Percentiles rank a stretch among this genome's conserved stretches.
Conservation (phyloP, 208 protist species). For the Histomonas meleagridis region DNA sequence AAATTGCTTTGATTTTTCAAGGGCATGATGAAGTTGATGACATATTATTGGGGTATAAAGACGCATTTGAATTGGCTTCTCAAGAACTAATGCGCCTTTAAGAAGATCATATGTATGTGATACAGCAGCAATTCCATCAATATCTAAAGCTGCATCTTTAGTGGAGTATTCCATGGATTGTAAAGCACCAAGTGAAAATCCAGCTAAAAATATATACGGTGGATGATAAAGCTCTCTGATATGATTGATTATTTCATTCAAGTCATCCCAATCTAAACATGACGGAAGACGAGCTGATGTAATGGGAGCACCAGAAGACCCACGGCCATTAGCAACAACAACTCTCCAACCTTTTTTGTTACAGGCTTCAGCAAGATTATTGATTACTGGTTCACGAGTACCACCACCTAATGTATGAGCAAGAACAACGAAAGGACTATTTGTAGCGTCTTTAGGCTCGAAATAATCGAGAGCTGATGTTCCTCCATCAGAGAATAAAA, state of each 20-base stretch:
- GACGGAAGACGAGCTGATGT: neutral
- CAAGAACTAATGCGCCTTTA: neutral
- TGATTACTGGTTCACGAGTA: neutral
- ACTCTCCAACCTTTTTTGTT: neutral
- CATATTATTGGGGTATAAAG: neutral
- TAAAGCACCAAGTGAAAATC: neutral
- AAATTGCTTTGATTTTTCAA: neutral
- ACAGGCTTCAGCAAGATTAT: neutral
- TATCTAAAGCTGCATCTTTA: neutral
- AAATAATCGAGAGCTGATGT: neutral
- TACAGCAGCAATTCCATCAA: neutral
- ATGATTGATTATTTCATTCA: neutral
- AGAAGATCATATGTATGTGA: neutral
- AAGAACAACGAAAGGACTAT: neutral
- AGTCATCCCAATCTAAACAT: neutral
- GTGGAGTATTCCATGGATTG: neutral
- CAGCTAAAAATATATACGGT: neutral
- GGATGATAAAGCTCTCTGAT: neutral
- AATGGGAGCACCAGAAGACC: neutral
- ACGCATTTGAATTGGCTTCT: neutral
- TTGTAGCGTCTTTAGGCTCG: neutral
- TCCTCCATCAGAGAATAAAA: neutral
- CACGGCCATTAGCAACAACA: neutral
- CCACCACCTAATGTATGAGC: neutral
- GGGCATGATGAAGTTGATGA: neutral